phyloP scores from a whole-genome alignment of 2,329 filamentous ascomycete species.

The Hypocrella siamensis region DNA sequence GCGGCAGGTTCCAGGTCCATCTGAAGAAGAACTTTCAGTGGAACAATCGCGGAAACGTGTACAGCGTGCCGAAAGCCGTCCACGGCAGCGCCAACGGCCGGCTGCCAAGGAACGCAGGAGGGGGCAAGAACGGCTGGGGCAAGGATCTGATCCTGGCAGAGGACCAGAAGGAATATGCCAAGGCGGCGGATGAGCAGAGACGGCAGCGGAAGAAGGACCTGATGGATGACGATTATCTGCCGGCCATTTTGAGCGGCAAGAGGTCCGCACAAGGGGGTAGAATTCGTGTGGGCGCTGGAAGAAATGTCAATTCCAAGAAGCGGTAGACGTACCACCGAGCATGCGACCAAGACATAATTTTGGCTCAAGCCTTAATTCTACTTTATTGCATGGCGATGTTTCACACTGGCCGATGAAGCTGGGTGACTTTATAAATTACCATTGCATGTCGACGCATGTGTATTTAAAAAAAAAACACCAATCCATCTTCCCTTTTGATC shows the following conservation, averaged over 20 bases:
- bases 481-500: too few relatives aligned
- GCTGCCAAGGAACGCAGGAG: constrained; percentile 50
- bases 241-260: constrained; percentile 69
- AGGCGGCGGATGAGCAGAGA: constrained; percentile 46
- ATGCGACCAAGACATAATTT: too few relatives aligned
- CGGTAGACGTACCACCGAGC: too few relatives aligned
- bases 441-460: background rate
- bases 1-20: constrained; percentile 71
- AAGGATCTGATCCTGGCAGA: constrained; percentile 71
- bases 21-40: constrained; percentile 92
- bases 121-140: constrained; percentile 82
- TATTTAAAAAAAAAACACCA: background rate
- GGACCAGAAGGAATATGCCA: constrained; percentile 85
- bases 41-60: constrained; percentile 86
- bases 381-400: too few relatives aligned
- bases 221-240: constrained; percentile 92
- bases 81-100: constrained; percentile 71
- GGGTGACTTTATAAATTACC: constrained; percentile 1
- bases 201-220: constrained; percentile 60
- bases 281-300: constrained; percentile 70
- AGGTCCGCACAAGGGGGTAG: constrained; percentile 47
- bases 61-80: constrained; percentile 80
- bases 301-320: constrained; percentile 66
- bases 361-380: too few relatives aligned
- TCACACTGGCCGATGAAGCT: too few relatives aligned